Base-by-base conservation (phyloP, 495 filamentous ascomycete species). In the Neurospora sp. region DNA sequence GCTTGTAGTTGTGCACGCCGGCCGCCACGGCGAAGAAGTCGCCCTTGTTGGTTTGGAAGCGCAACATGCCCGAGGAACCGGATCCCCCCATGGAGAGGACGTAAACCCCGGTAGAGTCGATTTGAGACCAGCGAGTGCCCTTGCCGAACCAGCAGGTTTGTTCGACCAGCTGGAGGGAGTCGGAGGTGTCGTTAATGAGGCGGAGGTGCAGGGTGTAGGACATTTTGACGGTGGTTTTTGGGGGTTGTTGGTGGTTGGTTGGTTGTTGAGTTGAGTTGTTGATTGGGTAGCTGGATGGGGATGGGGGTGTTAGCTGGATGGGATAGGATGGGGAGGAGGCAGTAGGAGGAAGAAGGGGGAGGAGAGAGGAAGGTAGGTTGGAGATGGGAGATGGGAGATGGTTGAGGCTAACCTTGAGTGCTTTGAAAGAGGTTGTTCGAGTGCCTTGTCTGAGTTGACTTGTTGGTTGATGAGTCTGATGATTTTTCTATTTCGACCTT, bases 1-100 rank as follows among this genome's bases (percentile, higher is more conserved):
- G 72, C 72, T 73, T 73, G 69, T 72, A 40, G 42, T 73, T 73
- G 72, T 73, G 72, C 31, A 73, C 39, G 9, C 72, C 72, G 42
- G n/a, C 69, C 36, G 69, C 69, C 2, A 73, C 42, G 69, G 72
- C 36, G n/a, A 73, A 73, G 72, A 15, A 43, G 5, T 73, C 72
- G 38, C 72, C 72, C 19, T 45, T 24, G 21, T 39, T 71, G 8
- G 69, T 48, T 8, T 42, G 72, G 31, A 73, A 39, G 24, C 72
- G 72, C 2, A 73, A 36, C 72, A 73, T 73, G 7, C 72, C 72
- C 5, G 72, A 73, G 39, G 38, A 43, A 9, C 72, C 72, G 42
- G 37, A 43, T 0, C 2, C 3, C 1, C 28, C 38, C 72, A 73
- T 73, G 34, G 38, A 28, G 11, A 73, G 72, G 31, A 48, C 28